Evolutionary conservation across 176 grass and related monocot species (phyloP).

Genomic region (Hyparrhenia diplandra): DNA sequence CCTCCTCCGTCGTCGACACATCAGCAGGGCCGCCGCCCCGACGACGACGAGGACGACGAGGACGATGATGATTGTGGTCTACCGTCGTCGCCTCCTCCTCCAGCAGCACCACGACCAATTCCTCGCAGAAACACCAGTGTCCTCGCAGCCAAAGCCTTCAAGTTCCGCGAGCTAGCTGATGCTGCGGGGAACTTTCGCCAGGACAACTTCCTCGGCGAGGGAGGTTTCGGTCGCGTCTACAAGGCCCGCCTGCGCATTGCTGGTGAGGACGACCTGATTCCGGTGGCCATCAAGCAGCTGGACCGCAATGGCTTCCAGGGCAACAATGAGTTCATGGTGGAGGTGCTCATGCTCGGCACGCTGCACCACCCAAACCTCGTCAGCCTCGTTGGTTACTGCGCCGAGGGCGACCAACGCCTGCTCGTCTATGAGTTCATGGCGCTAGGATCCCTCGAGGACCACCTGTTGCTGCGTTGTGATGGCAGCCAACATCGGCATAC

Average conservation of each 20-base stretch:
- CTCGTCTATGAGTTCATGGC: conserved; percentile 40
- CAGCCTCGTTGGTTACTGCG: conserved; percentile 38
- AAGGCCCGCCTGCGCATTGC: neutral
- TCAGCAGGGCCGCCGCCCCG: neutral
- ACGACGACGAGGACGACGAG: neutral
- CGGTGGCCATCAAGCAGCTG: conserved; percentile 42
- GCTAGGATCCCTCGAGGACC: conserved; percentile 42
- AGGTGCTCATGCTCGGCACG: conserved; percentile 49
- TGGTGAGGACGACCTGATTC: neutral
- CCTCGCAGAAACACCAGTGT: neutral
- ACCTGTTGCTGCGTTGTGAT: neutral
- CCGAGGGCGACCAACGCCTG: conserved; percentile 42
- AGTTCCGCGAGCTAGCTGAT: conserved; percentile 28
- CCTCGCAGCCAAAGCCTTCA: conserved; percentile 17
- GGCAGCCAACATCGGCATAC: neutral
- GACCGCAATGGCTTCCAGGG: conserved; percentile 34
- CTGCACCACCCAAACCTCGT: conserved; percentile 44
- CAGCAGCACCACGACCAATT: too few species aligned
- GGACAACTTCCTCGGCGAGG: conserved; percentile 34
- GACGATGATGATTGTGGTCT: neutral
- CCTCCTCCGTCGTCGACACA: neutral
- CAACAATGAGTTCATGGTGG: conserved; percentile 44
- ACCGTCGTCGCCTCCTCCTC: neutral
- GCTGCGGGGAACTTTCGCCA: conserved; percentile 29
- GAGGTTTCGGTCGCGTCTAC: conserved; percentile 46